Percentiles rank a stretch among this genome's conserved stretches.
Evolutionary conservation across 441 rosid species (phyloP).

Genomic region (Eutrema salsugineum): DNA sequence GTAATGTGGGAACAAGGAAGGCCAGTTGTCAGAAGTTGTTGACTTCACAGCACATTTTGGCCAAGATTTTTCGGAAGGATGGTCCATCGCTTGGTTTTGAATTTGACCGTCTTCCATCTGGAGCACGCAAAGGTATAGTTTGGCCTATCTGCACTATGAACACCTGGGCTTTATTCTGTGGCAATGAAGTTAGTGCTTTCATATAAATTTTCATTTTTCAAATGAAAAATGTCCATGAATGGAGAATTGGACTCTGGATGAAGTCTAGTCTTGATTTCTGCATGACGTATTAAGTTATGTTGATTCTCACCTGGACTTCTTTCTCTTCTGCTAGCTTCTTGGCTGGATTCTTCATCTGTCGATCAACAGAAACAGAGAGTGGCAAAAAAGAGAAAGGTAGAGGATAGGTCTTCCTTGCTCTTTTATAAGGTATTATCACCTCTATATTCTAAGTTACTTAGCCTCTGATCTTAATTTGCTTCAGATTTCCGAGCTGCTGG

Average conservation of each 20-base stretch:
- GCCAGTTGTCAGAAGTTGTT: slow-evolving; percentile 45
- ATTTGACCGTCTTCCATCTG: slow-evolving; percentile 59
- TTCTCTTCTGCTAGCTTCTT: slow-evolving; percentile 40
- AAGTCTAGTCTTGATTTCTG: neutral
- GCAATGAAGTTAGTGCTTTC: neutral
- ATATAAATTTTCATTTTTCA: neutral
- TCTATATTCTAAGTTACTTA: neutral
- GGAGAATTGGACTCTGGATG: neutral
- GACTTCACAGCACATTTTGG: slow-evolving; percentile 56
- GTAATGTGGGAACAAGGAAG: slow-evolving; percentile 21
- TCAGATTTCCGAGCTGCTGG: slow-evolving; percentile 24
- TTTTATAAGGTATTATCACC: neutral
- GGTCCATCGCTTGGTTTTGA: slow-evolving; percentile 80
- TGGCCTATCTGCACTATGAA: neutral
- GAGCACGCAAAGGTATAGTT: slow-evolving; percentile 40
- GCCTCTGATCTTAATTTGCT: slow-evolving; percentile 9
- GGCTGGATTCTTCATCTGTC: slow-evolving; percentile 25
- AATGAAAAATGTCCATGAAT: neutral
- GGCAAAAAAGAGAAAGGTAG: slow-evolving; percentile 74
- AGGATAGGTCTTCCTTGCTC: neutral
- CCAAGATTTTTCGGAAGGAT: slow-evolving; percentile 79
- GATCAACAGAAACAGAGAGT: slow-evolving; percentile 40
- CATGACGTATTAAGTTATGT: neutral
- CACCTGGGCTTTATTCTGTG: neutral
- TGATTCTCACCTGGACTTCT: neutral